Base-by-base conservation (phyloP, 441 rosid species). In the Arabidopsis lyrata region DNA sequence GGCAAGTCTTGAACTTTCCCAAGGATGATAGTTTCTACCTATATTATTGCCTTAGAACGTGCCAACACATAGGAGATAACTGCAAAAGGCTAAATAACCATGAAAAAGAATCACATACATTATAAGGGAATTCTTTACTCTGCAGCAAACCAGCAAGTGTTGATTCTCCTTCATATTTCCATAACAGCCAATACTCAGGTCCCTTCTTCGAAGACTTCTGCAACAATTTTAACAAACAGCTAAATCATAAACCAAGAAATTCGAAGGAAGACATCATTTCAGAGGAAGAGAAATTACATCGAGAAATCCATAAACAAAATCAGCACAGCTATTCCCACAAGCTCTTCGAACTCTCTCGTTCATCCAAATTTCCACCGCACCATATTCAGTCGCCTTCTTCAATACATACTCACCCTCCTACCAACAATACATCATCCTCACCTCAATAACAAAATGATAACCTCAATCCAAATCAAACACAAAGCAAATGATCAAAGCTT, bases 341-440 rank as follows among this genome's bases (percentile, higher is more conserved):
- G 99, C 97, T 83, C 99, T 87, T 38, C 99, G 87, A 54, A 88
- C 95, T 0, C 95, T 95, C 68, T 94, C 99, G 41, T 94, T 94
- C 97, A 94, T 94, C 99, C 99, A 94, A 75, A 94, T 94, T 69
- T 94, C 97, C 44, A 92, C 99, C 0, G 97, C 99, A 34, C 99
- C 99, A 59, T 87, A 92, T 68, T 92, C 96, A 54, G 96, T 89
- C 16, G 99, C 99, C 89, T 88, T 95, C 85, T 95, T 95, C 87
- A 95, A 62, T 49, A 95, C 97, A 72, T 90, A 82, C 80, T 92
- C 93, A 41, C 95, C 90, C 31, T 83, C 93, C 82, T 82, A 85
- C 88, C 82, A 73, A 15, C 50, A 11, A 48, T 11, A 63, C 50
- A 45, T 45, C 20, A n/a, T 10, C 20, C 35, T 63, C 31, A 64